Evolutionary conservation across 2,329 filamentous ascomycete species (phyloP).

Genomic region (Malbranchea zuffiana): DNA sequence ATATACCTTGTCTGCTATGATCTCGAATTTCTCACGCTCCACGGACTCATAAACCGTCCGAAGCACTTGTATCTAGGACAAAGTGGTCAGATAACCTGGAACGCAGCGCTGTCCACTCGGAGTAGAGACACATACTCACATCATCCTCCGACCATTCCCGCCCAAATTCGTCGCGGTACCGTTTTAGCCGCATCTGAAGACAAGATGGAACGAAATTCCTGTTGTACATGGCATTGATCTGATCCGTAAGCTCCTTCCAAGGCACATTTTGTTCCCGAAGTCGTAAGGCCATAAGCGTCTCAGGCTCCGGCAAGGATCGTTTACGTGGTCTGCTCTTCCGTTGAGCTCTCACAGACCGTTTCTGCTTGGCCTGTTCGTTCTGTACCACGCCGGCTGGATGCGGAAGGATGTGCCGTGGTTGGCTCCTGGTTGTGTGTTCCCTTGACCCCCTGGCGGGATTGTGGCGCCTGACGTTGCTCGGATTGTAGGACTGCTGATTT

Average conservation of each 20-base stretch:
- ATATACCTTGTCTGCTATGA: slow-evolving; percentile 31
- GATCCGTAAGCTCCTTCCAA: slow-evolving; percentile 31
- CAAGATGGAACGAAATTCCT: slow-evolving; percentile 31
- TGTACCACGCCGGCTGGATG: too few species aligned
- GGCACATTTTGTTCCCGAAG: slow-evolving; percentile 28
- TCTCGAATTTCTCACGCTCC: slow-evolving; percentile 30
- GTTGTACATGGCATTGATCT: slow-evolving; percentile 27
- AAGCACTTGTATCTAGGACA: slow-evolving; percentile 26
- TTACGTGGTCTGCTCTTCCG: slow-evolving; percentile 10
- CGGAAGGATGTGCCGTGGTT: too few species aligned
- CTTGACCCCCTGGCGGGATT: slow-evolving; percentile 21
- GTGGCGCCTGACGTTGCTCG: too few species aligned
- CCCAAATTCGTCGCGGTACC: slow-evolving; percentile 24
- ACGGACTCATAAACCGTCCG: slow-evolving; percentile 28
- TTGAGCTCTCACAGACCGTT: too few species aligned
- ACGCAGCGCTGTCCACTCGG: slow-evolving; percentile 7
- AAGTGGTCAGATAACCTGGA: slow-evolving; percentile 6
- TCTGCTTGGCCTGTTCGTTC: too few species aligned
- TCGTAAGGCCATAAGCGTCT: slow-evolving; percentile 30
- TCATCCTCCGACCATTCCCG: slow-evolving; percentile 33
- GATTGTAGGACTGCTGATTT: too few species aligned
- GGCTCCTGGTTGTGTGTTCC: too few species aligned
- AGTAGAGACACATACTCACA: slow-evolving; percentile 32
- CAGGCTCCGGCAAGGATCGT: slow-evolving; percentile 27
- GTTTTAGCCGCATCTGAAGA: slow-evolving; percentile 34